phyloP scores from a whole-genome alignment of 2,329 filamentous ascomycete species.

The Lachnum nothofagi region DNA sequence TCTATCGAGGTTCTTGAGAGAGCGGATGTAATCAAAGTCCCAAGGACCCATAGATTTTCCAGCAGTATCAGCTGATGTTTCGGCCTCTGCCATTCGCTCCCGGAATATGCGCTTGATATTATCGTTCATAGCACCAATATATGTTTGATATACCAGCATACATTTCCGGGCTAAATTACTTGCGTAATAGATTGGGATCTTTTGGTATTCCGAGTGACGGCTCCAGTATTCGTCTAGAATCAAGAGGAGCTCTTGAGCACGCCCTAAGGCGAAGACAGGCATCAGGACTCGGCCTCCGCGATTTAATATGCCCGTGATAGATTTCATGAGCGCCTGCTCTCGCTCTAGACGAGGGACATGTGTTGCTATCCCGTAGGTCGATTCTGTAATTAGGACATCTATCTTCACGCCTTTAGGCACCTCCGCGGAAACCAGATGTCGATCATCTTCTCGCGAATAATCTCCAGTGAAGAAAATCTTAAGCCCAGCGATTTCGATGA shows the following conservation, averaged over 20 bases:
- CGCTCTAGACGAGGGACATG: slow-evolving; percentile 86
- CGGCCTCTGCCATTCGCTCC: slow-evolving; percentile 85
- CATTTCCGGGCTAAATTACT: slow-evolving; percentile 92
- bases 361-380: slow-evolving; percentile 91
- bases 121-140: slow-evolving; percentile 97
- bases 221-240: slow-evolving; percentile 97
- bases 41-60: slow-evolving; percentile 76
- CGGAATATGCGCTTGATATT: slow-evolving; percentile 96
- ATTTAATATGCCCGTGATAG: slow-evolving; percentile 85
- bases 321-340: slow-evolving; percentile 91
- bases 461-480: slow-evolving; percentile 98
- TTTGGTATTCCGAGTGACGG: slow-evolving; percentile 81
- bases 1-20: slow-evolving; percentile 84
- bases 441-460: slow-evolving; percentile 91
- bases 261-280: slow-evolving; percentile 89
- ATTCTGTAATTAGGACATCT: slow-evolving; percentile 95
- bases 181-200: slow-evolving; percentile 94
- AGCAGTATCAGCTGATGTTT: slow-evolving; percentile 68
- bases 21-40: slow-evolving; percentile 94
- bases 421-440: slow-evolving; percentile 89
- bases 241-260: slow-evolving; percentile 87
- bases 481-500: slow-evolving; percentile 92
- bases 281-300: slow-evolving; percentile 87
- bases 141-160: slow-evolving; percentile 98
- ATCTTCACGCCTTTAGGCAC: slow-evolving; percentile 86